phyloP scores from a whole-genome alignment of 2,329 filamentous ascomycete species.

The Fusarium succisae region DNA sequence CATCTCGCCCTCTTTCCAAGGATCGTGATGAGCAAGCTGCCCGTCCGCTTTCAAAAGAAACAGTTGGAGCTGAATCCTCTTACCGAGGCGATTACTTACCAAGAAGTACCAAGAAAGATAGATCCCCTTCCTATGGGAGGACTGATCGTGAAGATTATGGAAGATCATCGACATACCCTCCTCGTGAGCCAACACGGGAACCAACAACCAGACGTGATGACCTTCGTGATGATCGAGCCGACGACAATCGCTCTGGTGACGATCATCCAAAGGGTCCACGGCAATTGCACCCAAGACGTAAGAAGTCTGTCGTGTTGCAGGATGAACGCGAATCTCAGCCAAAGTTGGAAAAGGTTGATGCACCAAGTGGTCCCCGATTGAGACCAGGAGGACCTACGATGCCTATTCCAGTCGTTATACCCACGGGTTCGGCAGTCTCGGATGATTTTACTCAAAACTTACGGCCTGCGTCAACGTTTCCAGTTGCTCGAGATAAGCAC shows the following conservation, averaged over 20 bases:
- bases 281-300: conserved; percentile 43
- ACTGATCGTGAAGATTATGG: conserved; percentile 35
- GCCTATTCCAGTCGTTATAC: conserved; percentile 45
- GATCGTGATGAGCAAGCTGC: conserved; percentile 43
- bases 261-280: conserved; percentile 48
- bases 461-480: conserved; percentile 47
- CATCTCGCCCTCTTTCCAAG: conserved; percentile 45
- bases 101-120: conserved; percentile 45
- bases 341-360: conserved; percentile 39
- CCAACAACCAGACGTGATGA: conserved; percentile 22
- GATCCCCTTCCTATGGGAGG: conserved; percentile 43
- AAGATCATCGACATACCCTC: conserved; percentile 19
- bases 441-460: conserved; percentile 28
- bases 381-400: conserved; percentile 50
- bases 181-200: conserved; percentile 25
- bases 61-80: conserved; percentile 25
- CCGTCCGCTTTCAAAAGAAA: conserved; percentile 48
- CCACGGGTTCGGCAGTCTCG: conserved; percentile 26
- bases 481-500: conserved; percentile 34
- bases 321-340: conserved; percentile 44
- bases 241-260: conserved; percentile 51
- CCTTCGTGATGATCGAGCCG: conserved; percentile 43
- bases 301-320: conserved; percentile 49
- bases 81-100: conserved; percentile 41
- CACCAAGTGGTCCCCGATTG: conserved; percentile 39